phyloP scores from a whole-genome alignment of 306 rosid species.

The Nissolia schottii region DNA sequence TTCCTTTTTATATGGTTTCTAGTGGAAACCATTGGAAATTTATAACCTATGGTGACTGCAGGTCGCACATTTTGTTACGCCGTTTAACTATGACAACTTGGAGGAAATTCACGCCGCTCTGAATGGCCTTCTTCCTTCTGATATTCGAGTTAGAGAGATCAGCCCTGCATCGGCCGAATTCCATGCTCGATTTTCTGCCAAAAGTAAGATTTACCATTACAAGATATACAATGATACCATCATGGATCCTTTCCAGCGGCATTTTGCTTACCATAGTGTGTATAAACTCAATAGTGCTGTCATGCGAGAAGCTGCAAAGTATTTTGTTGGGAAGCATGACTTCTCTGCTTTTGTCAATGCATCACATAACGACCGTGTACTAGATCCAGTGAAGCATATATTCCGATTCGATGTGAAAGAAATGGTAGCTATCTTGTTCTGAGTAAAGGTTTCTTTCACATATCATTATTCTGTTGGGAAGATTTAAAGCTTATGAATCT shows the following conservation, averaged over 20 bases:
- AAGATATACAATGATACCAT: slow-evolving; percentile 73
- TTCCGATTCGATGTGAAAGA: slow-evolving; percentile 65
- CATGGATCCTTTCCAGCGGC: slow-evolving; percentile 84
- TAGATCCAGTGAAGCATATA: slow-evolving; percentile 68
- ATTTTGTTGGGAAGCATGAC: slow-evolving; percentile 77
- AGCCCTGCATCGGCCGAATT: slow-evolving; percentile 77
- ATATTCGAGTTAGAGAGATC: slow-evolving; percentile 80
- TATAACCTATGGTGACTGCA: slow-evolving; percentile 38
- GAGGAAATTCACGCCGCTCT: slow-evolving; percentile 64
- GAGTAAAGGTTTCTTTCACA: neutral
- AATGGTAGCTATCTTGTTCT: slow-evolving; percentile 43
- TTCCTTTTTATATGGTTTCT: slow-evolving; percentile 13
- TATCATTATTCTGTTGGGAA: neutral
- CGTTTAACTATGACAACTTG: slow-evolving; percentile 71
- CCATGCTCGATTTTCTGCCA: slow-evolving; percentile 87
- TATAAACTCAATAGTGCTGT: slow-evolving; percentile 63
- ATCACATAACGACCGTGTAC: slow-evolving; percentile 63
- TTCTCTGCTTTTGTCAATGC: slow-evolving; percentile 89
- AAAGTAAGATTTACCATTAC: slow-evolving; percentile 88
- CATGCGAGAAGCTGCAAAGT: slow-evolving; percentile 79
- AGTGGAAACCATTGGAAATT: neutral
- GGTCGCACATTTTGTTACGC: slow-evolving; percentile 92
- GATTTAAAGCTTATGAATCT: neutral
- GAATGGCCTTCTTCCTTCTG: slow-evolving; percentile 84
- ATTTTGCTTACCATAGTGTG: slow-evolving; percentile 61